Evolutionary conservation across 345 rosid genomes (phyloP).

Genomic region (Eucalyptus sp.): DNA sequence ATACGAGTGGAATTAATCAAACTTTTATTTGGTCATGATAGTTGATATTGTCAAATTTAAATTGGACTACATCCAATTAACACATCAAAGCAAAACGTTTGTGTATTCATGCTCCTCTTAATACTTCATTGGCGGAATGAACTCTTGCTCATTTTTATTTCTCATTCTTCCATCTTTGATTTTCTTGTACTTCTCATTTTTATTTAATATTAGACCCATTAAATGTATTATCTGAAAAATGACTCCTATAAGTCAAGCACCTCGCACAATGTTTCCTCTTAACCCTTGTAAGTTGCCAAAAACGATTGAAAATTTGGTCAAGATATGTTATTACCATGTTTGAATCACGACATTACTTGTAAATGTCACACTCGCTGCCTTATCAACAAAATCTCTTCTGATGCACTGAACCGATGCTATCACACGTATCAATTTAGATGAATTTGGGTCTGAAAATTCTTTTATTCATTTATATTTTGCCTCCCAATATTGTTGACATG

Average conservation of each 20-base stretch:
- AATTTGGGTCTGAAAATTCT: background rate
- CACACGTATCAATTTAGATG: background rate
- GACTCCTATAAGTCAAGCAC: background rate
- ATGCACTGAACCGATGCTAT: background rate
- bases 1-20: background rate
- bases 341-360: background rate
- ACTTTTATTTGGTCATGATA: background rate
- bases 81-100: background rate
- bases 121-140: background rate
- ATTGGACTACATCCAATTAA: background rate
- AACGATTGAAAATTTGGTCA: background rate
- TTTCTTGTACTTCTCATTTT: background rate
- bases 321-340: background rate
- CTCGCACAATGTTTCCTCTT: background rate
- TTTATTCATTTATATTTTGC: background rate
- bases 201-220: background rate
- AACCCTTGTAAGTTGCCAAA: background rate
- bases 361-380: background rate
- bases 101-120: background rate
- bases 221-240: background rate
- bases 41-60: background rate
- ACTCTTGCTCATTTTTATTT: background rate
- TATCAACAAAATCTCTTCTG: background rate
- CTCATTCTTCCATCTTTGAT: background rate
- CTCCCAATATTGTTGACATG: background rate